Conservation (phyloP, 2,329 filamentous ascomycete species). For the Neofusicoccum kwambonambiense region DNA sequence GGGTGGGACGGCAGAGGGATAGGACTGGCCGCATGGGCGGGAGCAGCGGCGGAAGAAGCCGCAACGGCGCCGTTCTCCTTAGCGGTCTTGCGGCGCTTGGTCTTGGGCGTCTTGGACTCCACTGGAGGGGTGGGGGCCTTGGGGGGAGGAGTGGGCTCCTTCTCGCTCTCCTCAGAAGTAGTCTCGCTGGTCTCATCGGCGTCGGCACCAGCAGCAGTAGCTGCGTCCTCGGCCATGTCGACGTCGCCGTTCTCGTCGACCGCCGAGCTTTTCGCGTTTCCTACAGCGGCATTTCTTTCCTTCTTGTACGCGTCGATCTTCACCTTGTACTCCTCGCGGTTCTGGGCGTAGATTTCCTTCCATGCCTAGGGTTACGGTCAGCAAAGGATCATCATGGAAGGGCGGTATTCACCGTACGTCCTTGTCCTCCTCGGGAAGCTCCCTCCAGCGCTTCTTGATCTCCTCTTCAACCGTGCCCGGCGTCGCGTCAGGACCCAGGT, state of each 20-base stretch:
- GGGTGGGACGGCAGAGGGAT: slow-evolving; percentile 12
- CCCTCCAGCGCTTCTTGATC: slow-evolving; percentile 80
- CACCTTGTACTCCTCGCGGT: slow-evolving; percentile 4
- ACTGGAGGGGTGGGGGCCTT: slow-evolving; percentile 17
- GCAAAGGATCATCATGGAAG: background rate
- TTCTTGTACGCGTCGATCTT: slow-evolving; percentile 17
- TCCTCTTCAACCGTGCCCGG: slow-evolving; percentile 75
- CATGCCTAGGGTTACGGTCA: background rate
- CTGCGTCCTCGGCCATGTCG: slow-evolving; percentile 12
- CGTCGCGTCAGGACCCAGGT: slow-evolving; percentile 45
- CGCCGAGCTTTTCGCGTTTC: background rate
- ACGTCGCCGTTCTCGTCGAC: background rate
- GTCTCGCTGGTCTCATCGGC: background rate
- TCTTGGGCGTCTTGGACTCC: slow-evolving; percentile 17
- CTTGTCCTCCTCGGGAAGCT: slow-evolving; percentile 73
- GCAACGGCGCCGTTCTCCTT: slow-evolving; percentile 14
- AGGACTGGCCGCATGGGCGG: slow-evolving; percentile 6
- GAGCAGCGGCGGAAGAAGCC: slow-evolving; percentile 4
- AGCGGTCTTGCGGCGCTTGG: slow-evolving; percentile 18
- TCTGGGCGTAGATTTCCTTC: slow-evolving; percentile 8
- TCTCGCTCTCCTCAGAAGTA: background rate
- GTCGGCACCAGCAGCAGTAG: background rate
- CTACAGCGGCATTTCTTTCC: background rate
- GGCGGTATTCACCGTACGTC: slow-evolving; percentile 42
- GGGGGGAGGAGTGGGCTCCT: slow-evolving; percentile 12